Evolutionary conservation across 2,329 filamentous ascomycete species (phyloP).

Genomic region (Phialophora expanda): DNA sequence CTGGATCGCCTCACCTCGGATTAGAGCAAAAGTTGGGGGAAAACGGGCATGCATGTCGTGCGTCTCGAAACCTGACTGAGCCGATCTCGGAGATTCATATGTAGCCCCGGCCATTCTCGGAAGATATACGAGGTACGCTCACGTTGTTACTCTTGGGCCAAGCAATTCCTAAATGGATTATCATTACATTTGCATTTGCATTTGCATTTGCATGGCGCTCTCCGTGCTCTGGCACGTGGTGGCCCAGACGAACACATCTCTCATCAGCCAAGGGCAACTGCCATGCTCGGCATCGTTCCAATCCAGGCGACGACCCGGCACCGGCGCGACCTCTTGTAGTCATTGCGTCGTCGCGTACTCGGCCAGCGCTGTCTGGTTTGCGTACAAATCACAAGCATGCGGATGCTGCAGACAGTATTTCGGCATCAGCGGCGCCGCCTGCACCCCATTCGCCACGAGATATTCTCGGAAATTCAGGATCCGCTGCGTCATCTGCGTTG

Average conservation of each 20-base stretch:
- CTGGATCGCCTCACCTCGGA: constrained; percentile 3
- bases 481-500: constrained; percentile 60
- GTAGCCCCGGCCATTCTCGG: background rate
- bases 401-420: constrained; percentile 65
- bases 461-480: constrained; percentile 66
- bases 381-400: constrained; percentile 62
- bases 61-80: constrained; percentile 1
- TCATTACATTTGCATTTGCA: too few species aligned
- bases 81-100: constrained; percentile 4
- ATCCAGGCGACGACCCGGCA: background rate
- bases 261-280: background rate
- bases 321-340: background rate
- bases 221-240: background rate
- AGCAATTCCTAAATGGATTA: too few species aligned
- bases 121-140: too few species aligned
- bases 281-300: background rate
- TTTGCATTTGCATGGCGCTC: background rate
- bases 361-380: constrained; percentile 53
- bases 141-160: too few species aligned
- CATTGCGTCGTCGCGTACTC: constrained; percentile 23
- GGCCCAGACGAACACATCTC: background rate
- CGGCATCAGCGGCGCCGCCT: constrained; percentile 58
- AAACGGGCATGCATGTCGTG: constrained; percentile 5
- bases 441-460: constrained; percentile 60
- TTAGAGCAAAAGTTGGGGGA: constrained; percentile 4